phyloP scores from a whole-genome alignment of 495 filamentous ascomycete genomes.

The Durotheca rogersii region DNA sequence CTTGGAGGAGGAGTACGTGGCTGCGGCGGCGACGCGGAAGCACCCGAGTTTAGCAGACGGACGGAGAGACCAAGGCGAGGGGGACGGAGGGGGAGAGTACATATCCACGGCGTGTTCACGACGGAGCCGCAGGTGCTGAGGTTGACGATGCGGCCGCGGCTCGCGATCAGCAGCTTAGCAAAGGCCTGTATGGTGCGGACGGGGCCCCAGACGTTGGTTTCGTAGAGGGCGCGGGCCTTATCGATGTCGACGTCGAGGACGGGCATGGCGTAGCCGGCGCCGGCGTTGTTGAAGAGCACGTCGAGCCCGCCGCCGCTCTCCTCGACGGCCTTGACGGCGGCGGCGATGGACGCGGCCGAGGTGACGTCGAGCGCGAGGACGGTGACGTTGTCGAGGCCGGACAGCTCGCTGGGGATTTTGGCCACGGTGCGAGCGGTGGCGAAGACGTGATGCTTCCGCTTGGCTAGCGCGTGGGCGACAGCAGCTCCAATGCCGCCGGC shows the following conservation, averaged over 20 bases:
- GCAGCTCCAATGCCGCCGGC: constrained; percentile 55
- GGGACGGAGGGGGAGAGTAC: no score
- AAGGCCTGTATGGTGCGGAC: constrained; percentile 57
- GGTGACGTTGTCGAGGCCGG: constrained; percentile 39
- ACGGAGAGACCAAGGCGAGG: no score
- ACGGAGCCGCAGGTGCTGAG: constrained; percentile 51
- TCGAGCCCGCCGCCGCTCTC: constrained; percentile 44
- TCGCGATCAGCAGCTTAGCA: constrained; percentile 47
- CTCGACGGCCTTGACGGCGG: constrained; percentile 29
- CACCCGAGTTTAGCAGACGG: no score
- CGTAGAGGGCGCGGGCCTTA: constrained; percentile 48
- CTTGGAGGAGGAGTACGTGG: constrained; percentile 59
- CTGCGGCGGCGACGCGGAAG: constrained; percentile 40
- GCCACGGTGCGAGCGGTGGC: constrained; percentile 51
- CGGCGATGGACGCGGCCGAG: constrained; percentile 39
- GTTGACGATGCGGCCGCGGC: constrained; percentile 42
- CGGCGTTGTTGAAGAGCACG: constrained; percentile 60
- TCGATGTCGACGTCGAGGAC: constrained; percentile 51
- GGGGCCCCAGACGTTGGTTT: constrained; percentile 56
- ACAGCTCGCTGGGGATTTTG: constrained; percentile 39
- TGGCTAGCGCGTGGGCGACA: constrained; percentile 53
- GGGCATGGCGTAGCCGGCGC: constrained; percentile 42
- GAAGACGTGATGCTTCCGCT: constrained; percentile 53
- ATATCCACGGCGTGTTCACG: no score
- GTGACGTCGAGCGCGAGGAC: constrained; percentile 52